Conservation (phyloP, 768 basidiomycete genomes). For the Russula sp. region DNA sequence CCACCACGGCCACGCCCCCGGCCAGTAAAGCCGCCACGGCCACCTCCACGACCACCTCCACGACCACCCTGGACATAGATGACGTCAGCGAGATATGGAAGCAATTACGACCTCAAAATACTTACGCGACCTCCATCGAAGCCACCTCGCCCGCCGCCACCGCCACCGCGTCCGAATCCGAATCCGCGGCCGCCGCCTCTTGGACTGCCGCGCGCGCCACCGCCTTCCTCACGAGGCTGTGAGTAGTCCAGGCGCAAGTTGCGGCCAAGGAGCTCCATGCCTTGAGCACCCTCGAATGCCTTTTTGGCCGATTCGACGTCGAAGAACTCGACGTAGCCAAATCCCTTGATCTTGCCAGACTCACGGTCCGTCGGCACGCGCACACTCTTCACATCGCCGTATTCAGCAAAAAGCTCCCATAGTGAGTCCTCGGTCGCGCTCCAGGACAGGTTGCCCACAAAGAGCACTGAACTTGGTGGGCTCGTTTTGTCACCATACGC, state of each 20-base stretch:
- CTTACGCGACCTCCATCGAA: constrained; percentile 40
- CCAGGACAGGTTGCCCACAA: constrained; percentile 88
- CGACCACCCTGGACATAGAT: constrained; percentile 15
- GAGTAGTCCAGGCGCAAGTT: constrained; percentile 65
- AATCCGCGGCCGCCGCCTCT: constrained; percentile 36
- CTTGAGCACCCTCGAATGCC: constrained; percentile 63
- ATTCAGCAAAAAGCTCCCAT: constrained; percentile 87
- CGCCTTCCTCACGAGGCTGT: constrained; percentile 63
- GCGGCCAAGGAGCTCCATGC: constrained; percentile 76
- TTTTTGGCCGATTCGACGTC: constrained; percentile 72
- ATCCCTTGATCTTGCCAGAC: constrained; percentile 85
- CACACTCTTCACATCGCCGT: constrained; percentile 77
- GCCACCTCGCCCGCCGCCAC: constrained; percentile 40
- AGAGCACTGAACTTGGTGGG: constrained; percentile 69
- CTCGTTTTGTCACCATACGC: constrained; percentile 66
- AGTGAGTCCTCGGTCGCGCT: constrained; percentile 71
- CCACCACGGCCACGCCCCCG: constrained; percentile 35
- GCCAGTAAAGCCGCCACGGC: constrained; percentile 35
- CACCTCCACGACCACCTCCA: constrained; percentile 40
- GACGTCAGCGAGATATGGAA: neutral
- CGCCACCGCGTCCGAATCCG: constrained; percentile 36
- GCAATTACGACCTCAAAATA: constrained; percentile 4
- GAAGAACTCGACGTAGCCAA: constrained; percentile 93
- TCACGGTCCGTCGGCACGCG: constrained; percentile 92
- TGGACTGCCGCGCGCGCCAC: constrained; percentile 43